Base-by-base conservation (phyloP, 2,329 filamentous ascomycete species). In the Daldinia sp. region DNA sequence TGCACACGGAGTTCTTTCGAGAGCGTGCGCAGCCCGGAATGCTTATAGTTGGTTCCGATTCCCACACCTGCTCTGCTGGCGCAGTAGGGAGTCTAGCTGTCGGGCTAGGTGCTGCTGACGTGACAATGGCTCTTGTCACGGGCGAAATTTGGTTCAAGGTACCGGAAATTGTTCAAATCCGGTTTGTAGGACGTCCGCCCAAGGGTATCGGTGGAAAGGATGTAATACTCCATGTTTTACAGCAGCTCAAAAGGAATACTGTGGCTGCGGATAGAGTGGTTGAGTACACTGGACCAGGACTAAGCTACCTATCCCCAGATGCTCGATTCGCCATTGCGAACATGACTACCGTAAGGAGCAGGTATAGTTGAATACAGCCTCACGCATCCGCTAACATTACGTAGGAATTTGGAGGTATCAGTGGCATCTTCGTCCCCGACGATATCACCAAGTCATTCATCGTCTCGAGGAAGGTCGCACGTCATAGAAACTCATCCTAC, bases 121-220 rank as follows among this genome's bases (percentile, higher is more conserved):
- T 51, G 15, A 51, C 46, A 33, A 51, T 51, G 46, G 46, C 46
- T 33, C 46, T 51, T 18, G 46, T 51, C 26, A 51, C 15, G 6
- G 46, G 46, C 6, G 46, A 51, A 51, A 51, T 51, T n/a, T 51
- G 46, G 46, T 51, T 51, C 15, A 51, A 51, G 26, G 46, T 51
- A 51, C 46, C 46, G 9, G 46, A 51, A 51, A 26, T 33, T 18
- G 7, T 51, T 12, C 46, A 51, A 33, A 51, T 51, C 6, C 46
- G 3, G 3, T 51, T 51, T 51, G 28, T 30, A n/a, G 46, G 46
- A 18, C 13, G 5, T 15, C 46, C 28, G 3, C 46, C 26, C 2
- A 33, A 4, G 26, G 46, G 46, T 18, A 51, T 51, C 26, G 15
- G 46, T 18, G 46, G 46, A 51, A 51, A 51, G 15, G 46, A 51